These are phyloP conservation scores for Fusarium brevicatenulatum DNA, from an alignment of 2,329 filamentous ascomycete genomes.

Conservation along the genomic window DNA sequence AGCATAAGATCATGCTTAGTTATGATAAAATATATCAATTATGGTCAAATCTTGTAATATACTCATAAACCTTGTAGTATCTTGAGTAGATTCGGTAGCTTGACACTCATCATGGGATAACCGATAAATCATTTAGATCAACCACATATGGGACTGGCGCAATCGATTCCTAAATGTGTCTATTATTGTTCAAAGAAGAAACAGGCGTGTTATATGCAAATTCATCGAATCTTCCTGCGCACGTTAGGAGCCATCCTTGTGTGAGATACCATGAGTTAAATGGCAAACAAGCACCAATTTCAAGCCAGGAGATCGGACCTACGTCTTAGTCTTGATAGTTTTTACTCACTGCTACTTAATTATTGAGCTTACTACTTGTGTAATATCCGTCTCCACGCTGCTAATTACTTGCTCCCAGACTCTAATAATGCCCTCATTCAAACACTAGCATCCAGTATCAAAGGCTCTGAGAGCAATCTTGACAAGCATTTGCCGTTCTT, in stretches of 20 bases:
- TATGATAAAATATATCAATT: not conserved
- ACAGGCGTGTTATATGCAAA: not conserved
- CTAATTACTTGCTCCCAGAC: not conserved
- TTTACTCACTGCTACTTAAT: fast-evolving
- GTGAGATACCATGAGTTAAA: not conserved
- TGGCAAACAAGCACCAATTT: not conserved
- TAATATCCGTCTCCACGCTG: fast-evolving
- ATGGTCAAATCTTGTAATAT: not conserved
- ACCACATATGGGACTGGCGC: not conserved
- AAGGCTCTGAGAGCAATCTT: not conserved
- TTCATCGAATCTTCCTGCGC: not conserved
- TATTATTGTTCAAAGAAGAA: not conserved
- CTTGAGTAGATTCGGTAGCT: not conserved
- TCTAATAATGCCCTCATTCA: not conserved
- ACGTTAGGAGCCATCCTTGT: not conserved
- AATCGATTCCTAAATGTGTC: not conserved
- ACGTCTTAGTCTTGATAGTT: not conserved
- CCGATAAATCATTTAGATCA: not conserved
- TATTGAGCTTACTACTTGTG: not conserved
- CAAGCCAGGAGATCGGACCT: too few relatives aligned
- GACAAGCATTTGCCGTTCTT: not conserved
- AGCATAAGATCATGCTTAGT: not conserved
- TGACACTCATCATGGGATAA: not conserved
- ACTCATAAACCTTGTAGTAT: not conserved
- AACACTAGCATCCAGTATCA: not conserved